A percentile compares a stretch with the other conserved stretches of the same genome.
Conservation (phyloP, 2,329 filamentous ascomycete genomes). For the Ceratocystis harringtonii region DNA sequence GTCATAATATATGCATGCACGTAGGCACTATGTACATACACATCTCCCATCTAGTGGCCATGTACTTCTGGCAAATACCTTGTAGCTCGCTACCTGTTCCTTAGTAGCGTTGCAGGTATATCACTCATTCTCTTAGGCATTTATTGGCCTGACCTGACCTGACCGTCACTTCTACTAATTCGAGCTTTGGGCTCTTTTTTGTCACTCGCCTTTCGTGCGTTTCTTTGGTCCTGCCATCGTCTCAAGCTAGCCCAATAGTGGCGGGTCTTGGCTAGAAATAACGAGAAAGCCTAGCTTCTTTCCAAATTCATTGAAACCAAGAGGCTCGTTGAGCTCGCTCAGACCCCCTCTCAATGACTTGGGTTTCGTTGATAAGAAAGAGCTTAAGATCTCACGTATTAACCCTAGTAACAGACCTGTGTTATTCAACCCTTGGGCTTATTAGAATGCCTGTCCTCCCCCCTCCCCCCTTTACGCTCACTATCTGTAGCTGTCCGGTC, state of each 20-base stretch:
- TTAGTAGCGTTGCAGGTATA: background rate
- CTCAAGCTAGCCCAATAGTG: background rate
- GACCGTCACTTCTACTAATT: background rate
- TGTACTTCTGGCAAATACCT: background rate
- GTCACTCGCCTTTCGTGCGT: background rate
- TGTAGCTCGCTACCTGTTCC: background rate
- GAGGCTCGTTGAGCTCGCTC: background rate
- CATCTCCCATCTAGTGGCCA: background rate
- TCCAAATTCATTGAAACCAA: background rate
- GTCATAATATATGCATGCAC: conserved; percentile 1
- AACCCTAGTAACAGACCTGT: background rate
- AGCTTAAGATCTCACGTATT: background rate
- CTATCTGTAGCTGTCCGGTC: background rate
- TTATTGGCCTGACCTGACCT: background rate
- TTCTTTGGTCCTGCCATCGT: background rate
- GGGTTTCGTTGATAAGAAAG: background rate
- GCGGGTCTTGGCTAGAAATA: background rate
- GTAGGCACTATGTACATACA: background rate
- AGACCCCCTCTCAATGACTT: background rate
- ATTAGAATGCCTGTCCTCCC: background rate
- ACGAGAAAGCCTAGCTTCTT: background rate
- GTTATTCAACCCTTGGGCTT: background rate
- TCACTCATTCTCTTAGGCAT: conserved; percentile 1
- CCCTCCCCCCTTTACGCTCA: no score
- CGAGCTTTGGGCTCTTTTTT: background rate